Evolutionary conservation across 257 asterid genomes (phyloP).

Genomic region (Nicotiana benthamiana): DNA sequence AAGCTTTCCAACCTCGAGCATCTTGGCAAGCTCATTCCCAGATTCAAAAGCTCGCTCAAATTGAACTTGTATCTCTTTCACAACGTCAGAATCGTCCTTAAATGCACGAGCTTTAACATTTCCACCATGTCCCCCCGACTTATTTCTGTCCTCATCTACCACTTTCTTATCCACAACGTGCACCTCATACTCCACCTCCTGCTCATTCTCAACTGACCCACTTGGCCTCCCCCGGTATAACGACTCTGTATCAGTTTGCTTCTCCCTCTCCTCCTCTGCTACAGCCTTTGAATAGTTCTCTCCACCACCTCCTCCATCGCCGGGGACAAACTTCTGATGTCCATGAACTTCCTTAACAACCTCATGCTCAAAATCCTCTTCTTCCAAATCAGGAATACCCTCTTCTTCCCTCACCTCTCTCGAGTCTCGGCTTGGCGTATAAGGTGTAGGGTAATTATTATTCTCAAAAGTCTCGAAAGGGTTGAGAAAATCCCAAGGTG

Average conservation of each 20-base stretch:
- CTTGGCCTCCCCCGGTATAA: slow-evolving; percentile 47
- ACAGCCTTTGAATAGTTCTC: slow-evolving; percentile 23
- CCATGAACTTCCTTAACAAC: slow-evolving; percentile 86
- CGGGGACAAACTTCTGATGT: slow-evolving; percentile 55
- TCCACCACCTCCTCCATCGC: neutral
- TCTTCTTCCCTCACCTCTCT: slow-evolving; percentile 92
- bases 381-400: slow-evolving; percentile 96
- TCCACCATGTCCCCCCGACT: slow-evolving; percentile 36
- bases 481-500: slow-evolving; percentile 86
- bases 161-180: slow-evolving; percentile 87
- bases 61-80: slow-evolving; percentile 69
- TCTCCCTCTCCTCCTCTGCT: slow-evolving; percentile 29
- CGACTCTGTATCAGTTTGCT: slow-evolving; percentile 37
- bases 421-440: slow-evolving; percentile 68
- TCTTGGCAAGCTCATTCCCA: slow-evolving; percentile 60
- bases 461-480: slow-evolving; percentile 76
- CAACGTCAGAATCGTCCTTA: slow-evolving; percentile 66
- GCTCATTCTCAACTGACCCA: slow-evolving; percentile 45
- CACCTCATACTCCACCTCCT: slow-evolving; percentile 64
- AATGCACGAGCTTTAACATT: slow-evolving; percentile 55
- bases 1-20: slow-evolving; percentile 87
- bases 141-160: slow-evolving; percentile 40
- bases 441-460: slow-evolving; percentile 37
- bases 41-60: slow-evolving; percentile 74
- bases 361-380: slow-evolving; percentile 56